phyloP scores from a whole-genome alignment of 1,139 yeast genomes.

The Saccharomyces hybrid region DNA sequence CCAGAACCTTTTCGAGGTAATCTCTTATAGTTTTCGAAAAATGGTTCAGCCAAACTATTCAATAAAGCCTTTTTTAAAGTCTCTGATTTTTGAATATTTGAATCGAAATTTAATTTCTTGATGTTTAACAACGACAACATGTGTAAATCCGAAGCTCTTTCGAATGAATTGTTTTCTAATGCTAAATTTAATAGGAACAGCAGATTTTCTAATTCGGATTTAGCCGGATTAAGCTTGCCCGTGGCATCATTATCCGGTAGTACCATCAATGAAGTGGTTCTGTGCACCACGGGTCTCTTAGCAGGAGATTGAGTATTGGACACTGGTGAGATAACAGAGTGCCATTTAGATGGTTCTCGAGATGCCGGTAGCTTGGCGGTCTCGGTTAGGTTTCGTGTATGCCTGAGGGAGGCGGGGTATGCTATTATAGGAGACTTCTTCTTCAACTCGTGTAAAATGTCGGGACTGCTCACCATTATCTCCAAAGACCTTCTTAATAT shows the following conservation, averaged over 20 bases:
- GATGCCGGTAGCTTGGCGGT: neutral
- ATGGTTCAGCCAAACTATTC: constrained; percentile 70
- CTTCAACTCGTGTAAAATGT: constrained; percentile 9
- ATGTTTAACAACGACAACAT: constrained; percentile 28
- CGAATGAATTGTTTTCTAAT: constrained; percentile 29
- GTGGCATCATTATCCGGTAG: constrained; percentile 10
- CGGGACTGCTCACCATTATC: constrained; percentile 34
- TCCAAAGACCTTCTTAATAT: constrained; percentile 72
- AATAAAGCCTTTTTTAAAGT: constrained; percentile 46
- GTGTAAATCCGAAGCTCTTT: constrained; percentile 32
- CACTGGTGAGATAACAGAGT: neutral
- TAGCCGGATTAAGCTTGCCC: constrained; percentile 4
- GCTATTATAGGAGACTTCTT: neutral
- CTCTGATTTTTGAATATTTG: constrained; percentile 32
- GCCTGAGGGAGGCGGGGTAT: neutral
- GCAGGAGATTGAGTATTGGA: constrained; percentile 5
- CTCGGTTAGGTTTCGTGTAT: constrained; percentile 11
- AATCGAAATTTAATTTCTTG: constrained; percentile 36
- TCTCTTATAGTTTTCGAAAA: constrained; percentile 41
- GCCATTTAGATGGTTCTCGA: neutral
- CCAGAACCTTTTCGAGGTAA: constrained; percentile 8
- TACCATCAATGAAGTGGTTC: constrained; percentile 14
- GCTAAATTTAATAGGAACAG: constrained; percentile 29
- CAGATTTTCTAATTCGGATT: constrained; percentile 18
- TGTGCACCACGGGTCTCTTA: constrained; percentile 6